phyloP scores from a whole-genome alignment of 75 land plant species.

The Cupressus sempervirens region DNA sequence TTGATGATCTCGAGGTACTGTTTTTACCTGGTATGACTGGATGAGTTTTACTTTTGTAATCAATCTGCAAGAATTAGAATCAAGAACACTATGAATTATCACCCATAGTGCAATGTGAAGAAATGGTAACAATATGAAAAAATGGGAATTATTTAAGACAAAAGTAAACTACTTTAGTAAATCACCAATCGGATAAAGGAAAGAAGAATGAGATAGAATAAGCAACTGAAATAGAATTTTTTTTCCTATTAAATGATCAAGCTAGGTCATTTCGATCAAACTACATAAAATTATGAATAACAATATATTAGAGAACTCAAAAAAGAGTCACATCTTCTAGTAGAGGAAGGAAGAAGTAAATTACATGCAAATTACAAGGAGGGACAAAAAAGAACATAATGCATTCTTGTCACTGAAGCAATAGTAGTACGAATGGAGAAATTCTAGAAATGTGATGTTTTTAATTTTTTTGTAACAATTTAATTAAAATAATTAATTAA shows the following conservation, averaged over 20 bases:
- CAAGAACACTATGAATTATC: background rate
- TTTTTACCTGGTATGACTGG: background rate
- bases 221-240: background rate
- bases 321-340: too few species aligned
- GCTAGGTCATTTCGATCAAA: background rate
- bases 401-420: too few species aligned
- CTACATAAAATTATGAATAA: background rate
- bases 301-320: background rate
- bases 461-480: too few species aligned
- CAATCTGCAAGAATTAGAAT: background rate
- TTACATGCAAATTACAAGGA: too few species aligned
- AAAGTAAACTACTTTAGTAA: background rate
- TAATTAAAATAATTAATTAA: too few species aligned
- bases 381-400: too few species aligned
- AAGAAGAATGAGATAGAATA: background rate
- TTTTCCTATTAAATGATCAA: background rate
- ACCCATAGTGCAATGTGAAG: background rate
- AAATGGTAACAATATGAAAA: background rate
- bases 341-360: too few species aligned
- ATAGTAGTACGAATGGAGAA: too few species aligned
- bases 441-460: too few species aligned
- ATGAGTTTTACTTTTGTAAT: background rate
- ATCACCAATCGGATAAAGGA: background rate
- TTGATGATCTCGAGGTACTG: constrained; percentile 28
- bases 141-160: background rate